These are phyloP conservation scores for Beauveria scarabaeidicola DNA, from an alignment of 2,329 filamentous ascomycete genomes.

Conservation along the genomic window DNA sequence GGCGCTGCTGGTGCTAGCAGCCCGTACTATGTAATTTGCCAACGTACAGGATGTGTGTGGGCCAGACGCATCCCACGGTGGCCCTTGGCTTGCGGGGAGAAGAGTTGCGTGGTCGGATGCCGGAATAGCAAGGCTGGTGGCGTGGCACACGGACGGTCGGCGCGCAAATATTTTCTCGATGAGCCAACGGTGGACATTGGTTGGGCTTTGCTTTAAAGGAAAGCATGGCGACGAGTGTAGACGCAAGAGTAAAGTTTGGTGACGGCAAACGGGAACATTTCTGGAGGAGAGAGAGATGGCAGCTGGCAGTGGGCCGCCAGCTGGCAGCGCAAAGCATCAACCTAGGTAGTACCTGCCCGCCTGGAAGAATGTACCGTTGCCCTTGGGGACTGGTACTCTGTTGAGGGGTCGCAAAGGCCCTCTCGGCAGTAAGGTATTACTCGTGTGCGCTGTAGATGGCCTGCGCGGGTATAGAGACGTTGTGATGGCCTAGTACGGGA, in stretches of 20 bases:
- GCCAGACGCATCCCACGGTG: background rate
- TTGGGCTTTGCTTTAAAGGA: background rate
- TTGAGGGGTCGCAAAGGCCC: background rate
- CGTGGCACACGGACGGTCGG: conserved; percentile 3
- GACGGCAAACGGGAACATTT: background rate
- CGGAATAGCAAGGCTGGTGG: conserved; percentile 8
- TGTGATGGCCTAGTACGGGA: background rate
- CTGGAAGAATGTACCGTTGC: background rate
- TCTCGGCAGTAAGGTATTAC: too few relatives aligned
- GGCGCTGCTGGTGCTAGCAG: conserved; percentile 1
- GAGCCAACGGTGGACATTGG: background rate
- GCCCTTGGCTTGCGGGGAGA: background rate
- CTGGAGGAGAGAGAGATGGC: background rate
- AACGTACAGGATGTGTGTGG: background rate
- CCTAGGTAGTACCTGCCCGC: too few relatives aligned
- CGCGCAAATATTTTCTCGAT: background rate
- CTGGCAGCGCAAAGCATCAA: background rate
- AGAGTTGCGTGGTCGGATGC: conserved; percentile 1
- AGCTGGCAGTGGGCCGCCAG: background rate
- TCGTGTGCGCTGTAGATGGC: too few relatives aligned
- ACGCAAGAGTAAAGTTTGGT: background rate
- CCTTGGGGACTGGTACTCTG: background rate
- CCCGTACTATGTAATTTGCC: background rate
- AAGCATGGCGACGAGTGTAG: background rate
- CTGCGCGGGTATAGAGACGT: background rate